phyloP scores from a whole-genome alignment of 306 rosid species.

The Amphicarpaea edgeworthii region DNA sequence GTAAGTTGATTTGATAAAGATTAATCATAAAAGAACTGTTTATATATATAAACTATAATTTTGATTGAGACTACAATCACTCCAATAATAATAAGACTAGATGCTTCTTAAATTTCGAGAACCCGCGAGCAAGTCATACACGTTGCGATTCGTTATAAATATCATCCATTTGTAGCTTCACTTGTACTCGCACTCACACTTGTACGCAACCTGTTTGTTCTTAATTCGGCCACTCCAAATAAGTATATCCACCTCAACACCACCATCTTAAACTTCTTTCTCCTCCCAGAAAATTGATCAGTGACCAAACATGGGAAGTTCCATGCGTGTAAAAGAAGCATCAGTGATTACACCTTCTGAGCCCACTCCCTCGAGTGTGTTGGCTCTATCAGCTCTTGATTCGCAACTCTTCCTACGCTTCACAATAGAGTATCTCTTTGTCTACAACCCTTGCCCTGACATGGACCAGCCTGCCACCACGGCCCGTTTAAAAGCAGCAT shows the following conservation, averaged over 20 bases:
- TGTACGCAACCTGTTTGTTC: no score
- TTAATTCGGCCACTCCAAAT: no score
- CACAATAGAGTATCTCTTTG: constrained; percentile 1
- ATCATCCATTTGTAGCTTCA: constrained; percentile 8
- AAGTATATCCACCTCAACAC: no score
- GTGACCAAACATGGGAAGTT: background rate
- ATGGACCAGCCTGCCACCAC: background rate
- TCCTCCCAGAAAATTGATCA: background rate
- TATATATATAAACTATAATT: no score
- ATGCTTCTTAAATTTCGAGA: background rate
- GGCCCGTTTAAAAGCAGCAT: constrained; percentile 7
- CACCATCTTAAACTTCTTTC: background rate
- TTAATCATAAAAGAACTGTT: no score
- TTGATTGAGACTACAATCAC: no score
- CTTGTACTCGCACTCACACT: background rate
- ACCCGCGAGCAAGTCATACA: background rate
- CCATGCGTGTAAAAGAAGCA: constrained; percentile 14
- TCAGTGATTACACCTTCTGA: constrained; percentile 12
- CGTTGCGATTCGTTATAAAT: background rate
- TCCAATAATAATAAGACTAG: no score
- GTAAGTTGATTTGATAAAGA: no score
- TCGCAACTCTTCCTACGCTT: constrained; percentile 14
- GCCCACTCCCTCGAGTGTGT: background rate
- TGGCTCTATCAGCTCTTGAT: constrained; percentile 4
- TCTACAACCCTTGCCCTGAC: background rate